phyloP scores from a whole-genome alignment of 2,329 filamentous ascomycete species.

The Blumeria hordei region DNA sequence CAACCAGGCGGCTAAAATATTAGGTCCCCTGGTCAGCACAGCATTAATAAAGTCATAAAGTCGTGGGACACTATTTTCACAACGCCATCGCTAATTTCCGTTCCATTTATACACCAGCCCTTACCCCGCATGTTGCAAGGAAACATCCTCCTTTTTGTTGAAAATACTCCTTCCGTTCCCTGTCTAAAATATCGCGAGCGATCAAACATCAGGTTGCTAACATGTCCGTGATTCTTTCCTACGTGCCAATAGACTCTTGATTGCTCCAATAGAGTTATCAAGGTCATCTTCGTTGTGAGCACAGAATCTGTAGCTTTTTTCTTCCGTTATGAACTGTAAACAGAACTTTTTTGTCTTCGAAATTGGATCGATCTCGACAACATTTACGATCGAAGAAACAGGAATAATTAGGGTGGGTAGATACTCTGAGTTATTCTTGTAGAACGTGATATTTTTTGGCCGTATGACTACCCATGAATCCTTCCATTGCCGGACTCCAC shows the following conservation, averaged over 20 bases:
- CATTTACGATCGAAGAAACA: conserved; percentile 59
- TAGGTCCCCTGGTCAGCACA: too few relatives aligned
- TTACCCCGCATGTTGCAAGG: not conserved
- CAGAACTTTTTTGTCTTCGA: conserved; percentile 68
- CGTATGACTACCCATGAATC: conserved; percentile 81
- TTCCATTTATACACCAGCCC: not conserved
- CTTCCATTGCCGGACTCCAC: conserved; percentile 82
- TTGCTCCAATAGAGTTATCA: conserved; percentile 63
- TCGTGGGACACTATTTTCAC: too few relatives aligned
- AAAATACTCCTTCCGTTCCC: not conserved
- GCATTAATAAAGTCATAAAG: too few relatives aligned
- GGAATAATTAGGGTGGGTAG: conserved; percentile 61
- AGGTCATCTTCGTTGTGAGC: conserved; percentile 60
- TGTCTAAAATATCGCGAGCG: not conserved
- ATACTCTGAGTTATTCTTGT: conserved; percentile 86
- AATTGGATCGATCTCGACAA: conserved; percentile 75
- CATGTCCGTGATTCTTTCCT: conserved; percentile 19
- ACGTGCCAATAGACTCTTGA: conserved; percentile 66
- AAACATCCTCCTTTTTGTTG: not conserved
- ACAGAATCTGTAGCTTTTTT: conserved; percentile 60
- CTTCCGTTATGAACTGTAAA: conserved; percentile 81
- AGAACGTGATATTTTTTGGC: conserved; percentile 62
- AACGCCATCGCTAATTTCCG: not conserved
- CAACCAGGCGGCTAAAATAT: too few relatives aligned
- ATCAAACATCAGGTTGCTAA: not conserved